Evolutionary conservation across 345 rosid species (phyloP), one percentile per base, ranked within the genome.

Genomic region (Brassica carinata): DNA sequence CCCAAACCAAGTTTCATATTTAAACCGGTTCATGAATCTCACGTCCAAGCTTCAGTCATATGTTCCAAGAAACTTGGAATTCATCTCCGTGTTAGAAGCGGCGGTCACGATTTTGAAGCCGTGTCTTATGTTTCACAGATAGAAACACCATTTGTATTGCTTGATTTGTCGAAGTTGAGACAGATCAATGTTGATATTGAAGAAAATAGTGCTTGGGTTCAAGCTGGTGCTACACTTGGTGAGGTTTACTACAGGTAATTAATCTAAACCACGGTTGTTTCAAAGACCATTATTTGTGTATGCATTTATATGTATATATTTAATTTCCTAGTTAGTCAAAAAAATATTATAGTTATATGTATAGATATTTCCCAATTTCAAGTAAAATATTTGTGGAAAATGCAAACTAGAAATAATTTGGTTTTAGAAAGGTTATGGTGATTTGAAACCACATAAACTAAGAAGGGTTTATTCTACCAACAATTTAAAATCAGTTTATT

Each of bases 101-200:
- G 93, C 0, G 93, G 97, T 11, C 94, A 86, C 68, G 93, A 90
- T 64, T 90, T 81, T 7, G 94, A 90, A 75, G 92, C 86, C 5
- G 53, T 87, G 5, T 88, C 92, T 6, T 92, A 84, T 38, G 87
- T 87, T 4, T 86, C 91, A 0, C 67, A 77, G 77, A 82, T 77
- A 7, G 89, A 87, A 40, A 72, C 79, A 7, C 89, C 93, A 2
- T 92, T 89, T 67, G 18, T 82, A 15, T 1, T 92, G 2, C 73
- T 89, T 2, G 94, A 92, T 78, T 72, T 92, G 14, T 27, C 82
- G 1, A 86, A 71, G 43, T 80, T 92, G 9, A 86, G 97, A 13
- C 70, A 81, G 0, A 71, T 92, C 27, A 59, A 34, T 6, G 87
- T 90, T 30, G 80, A 86, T 71, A 75, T 87, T 3, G 65, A 68